phyloP scores from a whole-genome alignment of 495 filamentous ascomycete species.

The Penicillium salamii region DNA sequence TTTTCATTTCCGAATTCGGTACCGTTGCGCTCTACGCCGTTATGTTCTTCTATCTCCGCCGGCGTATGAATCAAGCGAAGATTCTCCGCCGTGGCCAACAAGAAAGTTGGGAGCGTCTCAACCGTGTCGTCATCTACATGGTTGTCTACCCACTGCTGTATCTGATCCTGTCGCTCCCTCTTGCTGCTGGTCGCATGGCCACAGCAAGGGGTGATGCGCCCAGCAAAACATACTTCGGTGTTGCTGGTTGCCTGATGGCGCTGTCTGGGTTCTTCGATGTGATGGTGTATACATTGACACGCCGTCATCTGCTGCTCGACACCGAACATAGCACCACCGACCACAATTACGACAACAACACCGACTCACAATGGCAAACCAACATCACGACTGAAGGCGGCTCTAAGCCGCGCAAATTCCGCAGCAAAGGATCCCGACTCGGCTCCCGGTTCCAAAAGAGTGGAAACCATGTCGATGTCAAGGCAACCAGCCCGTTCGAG shows the following conservation, averaged over 20 bases:
- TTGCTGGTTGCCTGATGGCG: constrained; percentile 67
- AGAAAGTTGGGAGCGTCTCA: constrained; percentile 37
- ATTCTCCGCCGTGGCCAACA: constrained; percentile 31
- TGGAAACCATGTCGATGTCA: constrained; percentile 13
- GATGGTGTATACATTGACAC: constrained; percentile 59
- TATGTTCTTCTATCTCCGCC: constrained; percentile 59
- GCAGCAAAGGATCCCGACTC: constrained; percentile 18
- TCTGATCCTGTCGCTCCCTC: constrained; percentile 63
- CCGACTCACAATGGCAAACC: constrained; percentile 30
- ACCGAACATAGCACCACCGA: constrained; percentile 36
- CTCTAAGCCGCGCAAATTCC: constrained; percentile 8
- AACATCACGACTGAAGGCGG: constrained; percentile 21
- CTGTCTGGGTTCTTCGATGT: constrained; percentile 71
- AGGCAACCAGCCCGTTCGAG: constrained; percentile 29
- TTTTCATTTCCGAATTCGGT: constrained; percentile 64
- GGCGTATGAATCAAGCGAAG: constrained; percentile 38
- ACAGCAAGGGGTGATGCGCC: constrained; percentile 51
- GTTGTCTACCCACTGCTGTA: constrained; percentile 73
- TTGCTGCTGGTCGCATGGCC: constrained; percentile 66
- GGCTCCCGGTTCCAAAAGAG: constrained; percentile 24
- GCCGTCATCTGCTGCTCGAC: constrained; percentile 36
- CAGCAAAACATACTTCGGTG: constrained; percentile 56
- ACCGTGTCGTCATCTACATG: constrained; percentile 61
- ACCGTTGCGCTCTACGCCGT: constrained; percentile 62
- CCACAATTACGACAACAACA: constrained; percentile 23